phyloP scores from a whole-genome alignment of 192 early-diverging fungal genomes.

The Backusella australiensis region DNA sequence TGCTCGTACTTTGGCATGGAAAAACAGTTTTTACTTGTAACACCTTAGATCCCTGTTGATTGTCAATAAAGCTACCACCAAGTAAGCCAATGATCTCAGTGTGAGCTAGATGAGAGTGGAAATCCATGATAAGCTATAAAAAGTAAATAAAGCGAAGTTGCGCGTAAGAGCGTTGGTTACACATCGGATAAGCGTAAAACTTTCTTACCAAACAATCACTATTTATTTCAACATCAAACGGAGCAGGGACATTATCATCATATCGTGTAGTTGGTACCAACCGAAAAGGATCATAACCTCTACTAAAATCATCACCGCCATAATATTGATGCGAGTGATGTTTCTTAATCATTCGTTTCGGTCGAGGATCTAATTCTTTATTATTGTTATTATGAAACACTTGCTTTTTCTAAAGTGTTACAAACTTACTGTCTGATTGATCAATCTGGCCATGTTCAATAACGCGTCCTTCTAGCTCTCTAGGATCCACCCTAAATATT shows the following conservation, averaged over 20 bases:
- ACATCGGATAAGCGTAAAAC: not conserved
- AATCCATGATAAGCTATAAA: conserved; percentile 81
- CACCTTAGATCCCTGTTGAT: conserved; percentile 22
- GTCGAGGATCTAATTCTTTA: conserved; percentile 5
- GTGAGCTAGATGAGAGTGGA: conserved; percentile 87
- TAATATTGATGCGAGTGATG: conserved; percentile 19
- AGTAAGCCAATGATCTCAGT: conserved; percentile 94
- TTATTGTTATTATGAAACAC: not conserved
- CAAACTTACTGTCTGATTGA: conserved; percentile 38
- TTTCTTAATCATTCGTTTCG: conserved; percentile 25
- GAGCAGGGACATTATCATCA: conserved; percentile 42
- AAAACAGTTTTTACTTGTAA: conserved; percentile 68
- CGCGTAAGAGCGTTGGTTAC: not conserved
- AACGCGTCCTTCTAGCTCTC: conserved; percentile 52
- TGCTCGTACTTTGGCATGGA: conserved; percentile 81
- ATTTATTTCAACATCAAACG: conserved; percentile 50
- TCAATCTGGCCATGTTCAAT: conserved; percentile 52
- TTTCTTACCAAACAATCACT: conserved; percentile 51
- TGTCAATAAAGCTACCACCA: conserved; percentile 69
- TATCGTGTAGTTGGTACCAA: conserved; percentile 49
- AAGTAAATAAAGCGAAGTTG: conserved; percentile 13
- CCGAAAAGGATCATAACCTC: conserved; percentile 55
- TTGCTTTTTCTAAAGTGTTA: not conserved
- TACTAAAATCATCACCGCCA: conserved; percentile 26
- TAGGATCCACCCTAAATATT: conserved; percentile 50